Conservation (phyloP, 495 filamentous ascomycete species). For the Tuber borchii region DNA sequence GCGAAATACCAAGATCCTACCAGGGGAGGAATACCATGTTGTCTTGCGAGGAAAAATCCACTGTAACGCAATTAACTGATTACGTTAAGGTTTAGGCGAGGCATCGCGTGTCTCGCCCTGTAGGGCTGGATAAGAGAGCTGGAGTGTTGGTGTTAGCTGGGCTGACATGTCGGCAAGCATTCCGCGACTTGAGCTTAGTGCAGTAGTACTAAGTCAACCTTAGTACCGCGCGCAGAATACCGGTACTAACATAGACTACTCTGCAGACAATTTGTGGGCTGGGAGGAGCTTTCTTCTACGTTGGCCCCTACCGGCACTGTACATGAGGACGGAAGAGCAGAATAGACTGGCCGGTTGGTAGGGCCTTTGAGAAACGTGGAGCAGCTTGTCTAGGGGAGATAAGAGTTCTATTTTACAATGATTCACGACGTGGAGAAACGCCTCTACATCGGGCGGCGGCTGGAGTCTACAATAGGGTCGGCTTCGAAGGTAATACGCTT, state of each 20-base stretch:
- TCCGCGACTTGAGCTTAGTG: background rate
- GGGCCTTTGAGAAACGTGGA: background rate
- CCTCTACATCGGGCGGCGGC: background rate
- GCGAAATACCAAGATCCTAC: background rate
- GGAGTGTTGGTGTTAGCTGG: background rate
- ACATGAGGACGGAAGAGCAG: background rate
- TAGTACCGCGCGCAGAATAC: too few relatives aligned
- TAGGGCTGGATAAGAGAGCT: background rate
- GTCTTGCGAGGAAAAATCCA: background rate
- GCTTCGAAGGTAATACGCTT: background rate
- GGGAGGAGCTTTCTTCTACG: background rate
- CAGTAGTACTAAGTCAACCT: background rate
- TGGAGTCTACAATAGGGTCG: background rate
- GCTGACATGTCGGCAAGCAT: background rate
- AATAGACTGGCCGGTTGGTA: background rate
- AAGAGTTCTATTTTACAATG: background rate
- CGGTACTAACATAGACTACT: background rate
- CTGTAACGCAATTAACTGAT: background rate
- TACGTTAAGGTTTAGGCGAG: background rate
- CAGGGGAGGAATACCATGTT: background rate
- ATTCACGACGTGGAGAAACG: background rate
- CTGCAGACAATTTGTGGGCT: background rate
- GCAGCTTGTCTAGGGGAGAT: background rate
- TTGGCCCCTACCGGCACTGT: background rate
- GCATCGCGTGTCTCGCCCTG: background rate